phyloP scores from a whole-genome alignment of 345 rosid genomes.

The Sisymbrium irio region DNA sequence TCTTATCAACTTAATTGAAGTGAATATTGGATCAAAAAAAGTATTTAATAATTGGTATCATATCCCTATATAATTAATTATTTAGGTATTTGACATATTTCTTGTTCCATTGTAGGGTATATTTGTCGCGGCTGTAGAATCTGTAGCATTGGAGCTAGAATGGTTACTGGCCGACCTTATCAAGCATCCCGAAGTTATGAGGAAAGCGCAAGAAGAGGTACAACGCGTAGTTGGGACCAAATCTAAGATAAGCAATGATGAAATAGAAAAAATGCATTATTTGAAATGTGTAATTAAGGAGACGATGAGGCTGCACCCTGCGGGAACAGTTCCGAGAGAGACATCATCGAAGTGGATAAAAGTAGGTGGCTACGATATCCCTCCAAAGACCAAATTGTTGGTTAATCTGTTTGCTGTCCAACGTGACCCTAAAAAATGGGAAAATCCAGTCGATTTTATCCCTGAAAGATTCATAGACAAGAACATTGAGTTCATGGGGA shows the following conservation, averaged over 20 bases:
- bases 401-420: slow-evolving; percentile 29
- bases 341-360: slow-evolving; percentile 11
- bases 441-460: slow-evolving; percentile 29
- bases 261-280: slow-evolving; percentile 27
- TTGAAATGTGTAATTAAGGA: slow-evolving; percentile 32
- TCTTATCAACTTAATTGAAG: background rate
- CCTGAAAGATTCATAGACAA: slow-evolving; percentile 29
- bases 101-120: slow-evolving; percentile 18
- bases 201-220: slow-evolving; percentile 35
- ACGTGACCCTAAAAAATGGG: slow-evolving; percentile 32
- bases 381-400: slow-evolving; percentile 25
- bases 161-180: slow-evolving; percentile 32
- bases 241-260: slow-evolving; percentile 14
- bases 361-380: slow-evolving; percentile 25
- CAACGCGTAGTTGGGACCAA: slow-evolving; percentile 23
- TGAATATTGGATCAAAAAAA: too few relatives aligned
- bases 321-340: slow-evolving; percentile 18
- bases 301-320: slow-evolving; percentile 31
- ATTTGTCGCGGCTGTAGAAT: slow-evolving; percentile 30
- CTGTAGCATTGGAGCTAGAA: slow-evolving; percentile 27
- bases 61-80: too few relatives aligned
- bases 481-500: slow-evolving; percentile 27
- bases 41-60: too few relatives aligned
- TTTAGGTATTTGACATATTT: too few relatives aligned
- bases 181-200: slow-evolving; percentile 15